Evolutionary conservation across 805 yeast species (phyloP).

Genomic region (Metschnikowia lunata): DNA sequence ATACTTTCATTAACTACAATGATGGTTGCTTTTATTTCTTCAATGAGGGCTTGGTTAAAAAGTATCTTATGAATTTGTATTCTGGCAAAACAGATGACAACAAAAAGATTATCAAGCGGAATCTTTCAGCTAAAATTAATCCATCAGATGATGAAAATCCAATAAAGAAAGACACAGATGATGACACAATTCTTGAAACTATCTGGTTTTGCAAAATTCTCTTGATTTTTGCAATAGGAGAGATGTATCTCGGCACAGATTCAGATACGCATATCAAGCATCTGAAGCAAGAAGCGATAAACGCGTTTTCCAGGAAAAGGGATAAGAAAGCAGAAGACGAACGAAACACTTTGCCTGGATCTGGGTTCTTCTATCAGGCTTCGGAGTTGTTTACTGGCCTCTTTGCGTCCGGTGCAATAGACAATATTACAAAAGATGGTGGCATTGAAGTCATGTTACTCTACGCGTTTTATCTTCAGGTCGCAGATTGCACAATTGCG

Average conservation of each 20-base stretch:
- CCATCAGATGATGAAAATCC: constrained; percentile 35
- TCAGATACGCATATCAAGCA: constrained; percentile 54
- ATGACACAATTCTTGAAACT: constrained; percentile 63
- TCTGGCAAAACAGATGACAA: constrained; percentile 44
- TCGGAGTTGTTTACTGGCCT: constrained; percentile 74
- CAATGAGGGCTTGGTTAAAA: constrained; percentile 75
- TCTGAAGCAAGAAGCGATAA: constrained; percentile 20
- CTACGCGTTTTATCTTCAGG: constrained; percentile 76
- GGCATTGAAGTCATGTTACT: constrained; percentile 71
- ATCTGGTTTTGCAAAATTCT: constrained; percentile 78
- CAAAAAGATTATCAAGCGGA: constrained; percentile 34
- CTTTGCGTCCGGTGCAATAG: constrained; percentile 76
- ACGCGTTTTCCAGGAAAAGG: constrained; percentile 17
- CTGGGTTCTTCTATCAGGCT: constrained; percentile 73
- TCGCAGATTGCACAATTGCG: constrained; percentile 79
- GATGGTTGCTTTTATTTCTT: constrained; percentile 84
- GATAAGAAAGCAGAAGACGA: constrained; percentile 14
- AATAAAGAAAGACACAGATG: constrained; percentile 41
- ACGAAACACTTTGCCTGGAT: constrained; percentile 60
- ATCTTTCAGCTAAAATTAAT: constrained; percentile 21
- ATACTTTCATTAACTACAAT: constrained; percentile 71
- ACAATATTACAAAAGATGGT: constrained; percentile 72
- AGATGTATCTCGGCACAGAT: constrained; percentile 76
- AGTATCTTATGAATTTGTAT: constrained; percentile 59
- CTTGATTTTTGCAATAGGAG: constrained; percentile 73